A percentile compares a stretch with the other conserved stretches of the same genome.
Evolutionary conservation across 805 yeast species (phyloP).

Genomic region (Nakazawaea sp.): DNA sequence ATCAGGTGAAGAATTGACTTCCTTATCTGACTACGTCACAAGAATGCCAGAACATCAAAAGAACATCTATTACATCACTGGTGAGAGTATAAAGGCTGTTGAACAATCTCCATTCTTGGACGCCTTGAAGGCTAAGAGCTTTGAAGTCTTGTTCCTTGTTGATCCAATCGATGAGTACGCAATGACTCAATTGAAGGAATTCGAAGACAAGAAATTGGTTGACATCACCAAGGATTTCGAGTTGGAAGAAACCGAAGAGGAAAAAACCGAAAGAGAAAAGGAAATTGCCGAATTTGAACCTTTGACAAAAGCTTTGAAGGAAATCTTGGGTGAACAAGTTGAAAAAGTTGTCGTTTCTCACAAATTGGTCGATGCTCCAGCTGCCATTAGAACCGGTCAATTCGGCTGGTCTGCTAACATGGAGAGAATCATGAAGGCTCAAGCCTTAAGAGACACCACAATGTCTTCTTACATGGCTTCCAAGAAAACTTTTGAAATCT

Average conservation of each 20-base stretch:
- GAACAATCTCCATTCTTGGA: conserved; percentile 99
- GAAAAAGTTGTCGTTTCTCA: conserved; percentile 99
- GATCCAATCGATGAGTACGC: conserved; percentile 99
- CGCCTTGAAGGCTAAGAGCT: conserved; percentile 96
- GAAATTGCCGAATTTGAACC: conserved; percentile 90
- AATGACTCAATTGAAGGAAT: conserved; percentile 98
- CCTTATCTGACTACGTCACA: conserved; percentile 94
- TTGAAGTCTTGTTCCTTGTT: conserved; percentile 94
- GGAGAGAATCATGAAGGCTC: conserved; percentile 99
- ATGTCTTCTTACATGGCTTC: conserved; percentile 99
- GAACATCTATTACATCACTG: conserved; percentile 98
- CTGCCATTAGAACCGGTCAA: conserved; percentile 99
- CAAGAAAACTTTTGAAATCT: conserved; percentile 97
- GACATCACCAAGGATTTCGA: conserved; percentile 99
- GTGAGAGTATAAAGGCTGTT: conserved; percentile 96
- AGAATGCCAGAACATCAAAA: conserved; percentile 99
- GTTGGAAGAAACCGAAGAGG: conserved; percentile 97
- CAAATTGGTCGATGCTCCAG: conserved; percentile 97
- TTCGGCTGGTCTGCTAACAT: conserved; percentile 99
- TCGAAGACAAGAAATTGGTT: conserved; percentile 97
- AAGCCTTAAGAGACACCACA: conserved; percentile 96
- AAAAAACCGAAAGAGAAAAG: conserved; percentile 89
- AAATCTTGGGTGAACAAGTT: conserved; percentile 95
- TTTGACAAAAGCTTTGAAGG: conserved; percentile 93
- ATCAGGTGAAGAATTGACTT: conserved; percentile 89